These are phyloP conservation scores for Dichomitus squalens DNA, from an alignment of 1,284 basidiomycete genomes.

Conservation along the genomic window DNA sequence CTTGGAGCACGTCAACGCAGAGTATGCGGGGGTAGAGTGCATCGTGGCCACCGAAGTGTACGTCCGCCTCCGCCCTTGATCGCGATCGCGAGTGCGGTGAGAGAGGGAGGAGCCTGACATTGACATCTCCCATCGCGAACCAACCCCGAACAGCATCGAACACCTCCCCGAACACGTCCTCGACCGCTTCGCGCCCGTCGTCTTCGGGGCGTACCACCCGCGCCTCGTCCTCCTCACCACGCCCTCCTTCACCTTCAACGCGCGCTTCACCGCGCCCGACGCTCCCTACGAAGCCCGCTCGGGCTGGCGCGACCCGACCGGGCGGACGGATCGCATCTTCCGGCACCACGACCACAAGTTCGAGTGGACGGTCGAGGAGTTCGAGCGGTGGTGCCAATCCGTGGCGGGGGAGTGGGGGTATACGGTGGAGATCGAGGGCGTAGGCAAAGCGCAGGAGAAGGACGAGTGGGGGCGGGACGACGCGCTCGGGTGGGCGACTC, in stretches of 20 bases:
- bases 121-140: background rate
- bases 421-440: conserved; percentile 52
- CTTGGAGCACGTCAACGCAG: conserved; percentile 74
- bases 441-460: conserved; percentile 56
- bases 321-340: conserved; percentile 73
- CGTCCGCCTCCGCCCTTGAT: conserved; percentile 30
- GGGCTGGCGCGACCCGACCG: conserved; percentile 75
- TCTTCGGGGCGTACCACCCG: conserved; percentile 86
- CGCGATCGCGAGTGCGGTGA: background rate
- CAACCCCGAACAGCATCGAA: conserved; percentile 85
- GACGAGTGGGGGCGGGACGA: conserved; percentile 74
- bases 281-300: conserved; percentile 45
- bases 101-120: background rate
- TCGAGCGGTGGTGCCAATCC: conserved; percentile 67
- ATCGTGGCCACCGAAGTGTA: conserved; percentile 89
- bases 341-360: conserved; percentile 91
- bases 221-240: conserved; percentile 84
- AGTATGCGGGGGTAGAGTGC: conserved; percentile 78
- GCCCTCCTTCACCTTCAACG: conserved; percentile 89
- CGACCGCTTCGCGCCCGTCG: conserved; percentile 75
- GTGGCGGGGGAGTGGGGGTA: conserved; percentile 79
- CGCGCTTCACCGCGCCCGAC: conserved; percentile 74
- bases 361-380: conserved; percentile 89
- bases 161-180: conserved; percentile 77
- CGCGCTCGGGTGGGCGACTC: conserved; percentile 67